Conservation (phyloP, 2,329 filamentous ascomycete species). For the Neophaeococcomyces mojaviensis region DNA sequence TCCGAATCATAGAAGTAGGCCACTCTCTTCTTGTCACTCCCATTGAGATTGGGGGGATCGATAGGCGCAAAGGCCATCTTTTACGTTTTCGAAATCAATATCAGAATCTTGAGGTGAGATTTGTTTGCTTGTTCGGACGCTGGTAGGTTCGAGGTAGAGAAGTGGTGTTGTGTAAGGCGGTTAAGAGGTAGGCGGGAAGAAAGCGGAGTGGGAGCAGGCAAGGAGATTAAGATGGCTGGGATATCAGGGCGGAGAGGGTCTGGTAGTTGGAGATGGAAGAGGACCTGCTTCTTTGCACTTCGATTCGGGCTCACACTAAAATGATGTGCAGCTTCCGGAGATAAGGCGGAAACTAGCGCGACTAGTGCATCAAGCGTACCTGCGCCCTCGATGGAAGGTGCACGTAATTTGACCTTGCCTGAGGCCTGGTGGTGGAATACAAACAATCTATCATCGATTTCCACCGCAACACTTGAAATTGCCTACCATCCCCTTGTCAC, state of each 20-base stretch:
- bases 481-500: too few relatives aligned
- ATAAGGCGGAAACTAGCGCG: too few relatives aligned
- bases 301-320: not conserved
- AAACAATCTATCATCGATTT: too few relatives aligned
- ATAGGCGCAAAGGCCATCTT: slow-evolving; percentile 50
- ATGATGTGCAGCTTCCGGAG: too few relatives aligned
- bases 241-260: not conserved
- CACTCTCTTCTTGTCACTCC: slow-evolving; percentile 65
- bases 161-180: not conserved
- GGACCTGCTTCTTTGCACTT: not conserved
- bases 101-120: not conserved
- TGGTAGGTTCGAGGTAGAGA: not conserved
- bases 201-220: not conserved
- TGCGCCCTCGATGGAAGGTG: too few relatives aligned
- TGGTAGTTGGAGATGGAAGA: not conserved
- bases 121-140: not conserved
- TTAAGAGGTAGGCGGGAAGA: not conserved
- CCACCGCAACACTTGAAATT: too few relatives aligned
- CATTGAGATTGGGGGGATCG: slow-evolving; percentile 46
- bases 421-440: too few relatives aligned
- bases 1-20: slow-evolving; percentile 98
- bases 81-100: not conserved
- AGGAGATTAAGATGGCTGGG: not conserved
- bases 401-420: too few relatives aligned
- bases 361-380: too few relatives aligned